Percentiles rank a stretch among this genome's conserved stretches.
Conservation (phyloP, 257 asterid species). For the Jaltomata sinuosa region DNA sequence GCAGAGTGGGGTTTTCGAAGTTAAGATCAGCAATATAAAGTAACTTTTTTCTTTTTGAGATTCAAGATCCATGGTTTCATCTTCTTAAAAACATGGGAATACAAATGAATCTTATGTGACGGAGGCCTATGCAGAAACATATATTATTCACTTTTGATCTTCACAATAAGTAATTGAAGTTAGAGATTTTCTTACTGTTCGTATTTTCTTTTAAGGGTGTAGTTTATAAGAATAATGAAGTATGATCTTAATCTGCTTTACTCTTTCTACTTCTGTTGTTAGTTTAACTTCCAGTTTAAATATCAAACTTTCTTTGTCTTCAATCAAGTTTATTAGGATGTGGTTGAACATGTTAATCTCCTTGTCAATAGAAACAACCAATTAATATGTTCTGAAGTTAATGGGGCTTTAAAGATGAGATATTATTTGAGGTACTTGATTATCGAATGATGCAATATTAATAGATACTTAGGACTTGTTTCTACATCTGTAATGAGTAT, state of each 20-base stretch:
- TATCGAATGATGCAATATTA: background rate
- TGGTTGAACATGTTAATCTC: slow-evolving; percentile 95
- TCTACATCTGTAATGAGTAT: background rate
- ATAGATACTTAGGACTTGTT: background rate
- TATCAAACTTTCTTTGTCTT: background rate
- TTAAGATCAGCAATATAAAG: background rate
- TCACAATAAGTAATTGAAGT: no score
- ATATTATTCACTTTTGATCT: no score
- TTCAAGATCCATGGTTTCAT: background rate
- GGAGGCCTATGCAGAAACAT: no score
- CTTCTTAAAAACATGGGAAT: background rate
- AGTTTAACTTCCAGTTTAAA: background rate
- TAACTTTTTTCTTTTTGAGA: background rate
- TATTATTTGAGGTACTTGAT: slow-evolving; percentile 77
- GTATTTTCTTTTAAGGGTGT: no score
- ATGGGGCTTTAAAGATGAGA: slow-evolving; percentile 95
- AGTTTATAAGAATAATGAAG: no score
- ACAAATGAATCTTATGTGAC: background rate
- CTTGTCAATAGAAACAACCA: slow-evolving; percentile 96
- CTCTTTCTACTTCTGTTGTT: background rate
- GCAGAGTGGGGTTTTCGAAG: background rate
- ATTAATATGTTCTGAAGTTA: slow-evolving; percentile 84
- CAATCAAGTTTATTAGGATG: slow-evolving; percentile 86
- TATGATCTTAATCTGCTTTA: slow-evolving; percentile 23
- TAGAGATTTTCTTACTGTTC: no score